A percentile compares a stretch with the other conserved stretches of the same genome.
These are phyloP conservation scores for Podaxis mareebaensis DNA, from an alignment of 768 basidiomycete species.

Conservation along the genomic window DNA sequence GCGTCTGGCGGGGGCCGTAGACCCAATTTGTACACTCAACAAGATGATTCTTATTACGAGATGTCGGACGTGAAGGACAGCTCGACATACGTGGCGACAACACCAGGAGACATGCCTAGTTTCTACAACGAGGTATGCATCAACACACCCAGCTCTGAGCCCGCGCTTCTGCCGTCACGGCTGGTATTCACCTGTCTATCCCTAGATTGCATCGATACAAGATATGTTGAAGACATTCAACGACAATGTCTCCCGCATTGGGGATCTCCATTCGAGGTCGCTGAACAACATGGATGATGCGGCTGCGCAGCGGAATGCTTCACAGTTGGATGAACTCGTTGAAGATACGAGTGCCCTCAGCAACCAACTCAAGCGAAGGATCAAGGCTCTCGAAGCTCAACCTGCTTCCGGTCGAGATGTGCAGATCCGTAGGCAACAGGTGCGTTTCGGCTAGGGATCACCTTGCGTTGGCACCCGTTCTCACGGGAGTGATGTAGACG, in stretches of 20 bases:
- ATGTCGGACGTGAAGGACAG: conserved; percentile 71
- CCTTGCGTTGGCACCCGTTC: neutral
- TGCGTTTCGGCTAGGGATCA: conserved; percentile 24
- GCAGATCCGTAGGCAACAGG: conserved; percentile 79
- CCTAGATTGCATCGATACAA: conserved; percentile 75
- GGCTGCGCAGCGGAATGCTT: conserved; percentile 57
- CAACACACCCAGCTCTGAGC: neutral
- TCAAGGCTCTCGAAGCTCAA: conserved; percentile 71
- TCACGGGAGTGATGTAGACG: conserved; percentile 37
- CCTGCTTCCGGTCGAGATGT: conserved; percentile 67
- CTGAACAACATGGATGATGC: conserved; percentile 77
- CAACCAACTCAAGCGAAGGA: conserved; percentile 64
- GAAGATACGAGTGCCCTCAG: conserved; percentile 73
- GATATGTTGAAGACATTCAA: conserved; percentile 69
- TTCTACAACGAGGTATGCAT: conserved; percentile 73
- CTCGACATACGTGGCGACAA: conserved; percentile 46
- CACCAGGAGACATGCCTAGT: conserved; percentile 59
- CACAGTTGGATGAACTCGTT: conserved; percentile 68
- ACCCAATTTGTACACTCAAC: conserved; percentile 67
- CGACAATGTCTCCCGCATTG: conserved; percentile 65
- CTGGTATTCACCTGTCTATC: neutral
- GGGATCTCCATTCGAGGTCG: conserved; percentile 72
- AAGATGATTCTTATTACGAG: conserved; percentile 66
- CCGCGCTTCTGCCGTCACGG: neutral
- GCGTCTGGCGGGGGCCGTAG: conserved; percentile 51